Evolutionary conservation across 2,329 filamentous ascomycete genomes (phyloP), one percentile per base, ranked within the genome.

Genomic region (Mollisia scopiformis): DNA sequence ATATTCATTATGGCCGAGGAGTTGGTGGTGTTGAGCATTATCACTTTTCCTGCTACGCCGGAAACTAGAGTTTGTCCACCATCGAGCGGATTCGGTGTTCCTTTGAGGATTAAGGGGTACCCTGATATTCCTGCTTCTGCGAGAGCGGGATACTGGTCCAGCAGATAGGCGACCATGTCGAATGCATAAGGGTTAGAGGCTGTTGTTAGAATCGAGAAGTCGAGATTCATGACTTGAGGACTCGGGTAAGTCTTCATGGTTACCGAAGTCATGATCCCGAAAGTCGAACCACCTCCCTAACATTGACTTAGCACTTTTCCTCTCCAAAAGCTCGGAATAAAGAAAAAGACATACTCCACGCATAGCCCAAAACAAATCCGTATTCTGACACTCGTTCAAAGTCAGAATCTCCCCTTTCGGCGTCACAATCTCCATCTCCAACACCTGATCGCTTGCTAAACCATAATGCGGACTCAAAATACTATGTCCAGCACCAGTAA

Each of bases 261-360:
- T 37, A 88, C 75, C 0, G 83, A 85, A 1, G 80, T 81, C 25
- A 88, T 78, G 1, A 89, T 77, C 0, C 84, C 86, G 68, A 86
- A 89, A 0, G 84, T 88, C 19, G 81, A 82, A 2, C 83, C 84
- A 3, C 85, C 84, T 7, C 84, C 84, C 81, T 82, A 8, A n/a
- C 7, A 16, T n/a, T 39, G 14, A n/a, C 19, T 19, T n/a, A 8
- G 7, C 13, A 5, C 19, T 39, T 39, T n/a, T 39, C 16, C 16
- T 39, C 37, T 3, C 16, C 19, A n/a, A 39, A 39, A 19, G 37
- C 3, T 8, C 4, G 3, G 16, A 16, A 39, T 6, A 39, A 16
- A 3, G 41, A 25, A 14, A 27, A 25, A 14, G 19, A 8, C 19
- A 25, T 55, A 62, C 61, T 33, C 62, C 62, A 33, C 62, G 59